Evolutionary conservation across 371 early-diverging fungal genomes (phyloP), one percentile per base, ranked within the genome.

Genomic region (Actinomucor elegans): DNA sequence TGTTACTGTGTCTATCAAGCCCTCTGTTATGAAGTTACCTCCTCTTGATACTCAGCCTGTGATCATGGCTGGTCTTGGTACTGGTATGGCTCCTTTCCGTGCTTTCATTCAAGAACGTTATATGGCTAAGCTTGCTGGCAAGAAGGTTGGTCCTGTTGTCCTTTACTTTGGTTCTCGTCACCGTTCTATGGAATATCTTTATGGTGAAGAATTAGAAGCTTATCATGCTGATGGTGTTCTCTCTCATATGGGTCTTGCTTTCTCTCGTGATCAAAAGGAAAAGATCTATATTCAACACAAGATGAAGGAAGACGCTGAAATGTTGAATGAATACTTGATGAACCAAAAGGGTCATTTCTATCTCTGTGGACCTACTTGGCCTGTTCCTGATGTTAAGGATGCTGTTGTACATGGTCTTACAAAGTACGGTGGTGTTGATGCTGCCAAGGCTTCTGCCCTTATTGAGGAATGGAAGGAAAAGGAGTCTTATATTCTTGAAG

Each of bases 31-130:
- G 96, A 93, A 91, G 69, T 73, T 95, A 49, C 95, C 95, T 42
- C 85, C 88, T 33, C 74, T 81, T 32, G 89, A 88, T 56, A 66
- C 69, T 42, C 88, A 89, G 58, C 97, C 97, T 42, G 91, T 96
- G 21, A 88, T 95, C 66, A 95, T 96, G 94, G 90, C 96, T 41
- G 97, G 97, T 61, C 83, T 96, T 31, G 96, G 96, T 64, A 96
- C 97, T 6, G 97, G 97, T 59, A 94, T 96, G 93, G 97, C 97
- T 15, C 97, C 97, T 29, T 95, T 95, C 90, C 89, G 94, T 55
- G 96, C 95, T 2, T 96, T 96, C 56, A 90, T 96, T 66, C 91
- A 96, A 72, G 96, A 95, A 70, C 89, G 96, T 56, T 84, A 87
- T 9, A 75, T 87, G 68, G 80, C 82, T 55, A 86, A 86, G 74